phyloP scores from a whole-genome alignment of 2,329 filamentous ascomycete species.

The Colletotrichum musicola region DNA sequence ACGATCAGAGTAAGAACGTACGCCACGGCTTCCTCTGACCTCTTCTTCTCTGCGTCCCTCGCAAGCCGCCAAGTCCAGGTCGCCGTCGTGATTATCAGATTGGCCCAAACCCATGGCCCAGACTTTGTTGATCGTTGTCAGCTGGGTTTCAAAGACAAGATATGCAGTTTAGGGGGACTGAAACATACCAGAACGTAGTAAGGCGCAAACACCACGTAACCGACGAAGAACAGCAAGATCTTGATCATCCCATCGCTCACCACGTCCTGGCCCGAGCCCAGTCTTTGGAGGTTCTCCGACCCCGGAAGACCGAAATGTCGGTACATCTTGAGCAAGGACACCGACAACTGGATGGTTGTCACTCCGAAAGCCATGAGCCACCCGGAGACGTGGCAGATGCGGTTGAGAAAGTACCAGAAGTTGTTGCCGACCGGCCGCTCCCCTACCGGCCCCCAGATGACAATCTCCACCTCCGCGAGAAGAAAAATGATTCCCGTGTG shows the following conservation, averaged over 20 bases:
- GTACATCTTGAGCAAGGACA: background rate
- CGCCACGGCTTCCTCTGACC: too few species aligned
- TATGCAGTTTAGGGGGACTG: background rate
- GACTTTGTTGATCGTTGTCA: background rate
- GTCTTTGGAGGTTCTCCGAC: background rate
- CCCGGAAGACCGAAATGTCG: background rate
- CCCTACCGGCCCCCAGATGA: background rate
- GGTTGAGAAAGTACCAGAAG: background rate
- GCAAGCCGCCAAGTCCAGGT: too few species aligned
- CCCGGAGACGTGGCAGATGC: background rate
- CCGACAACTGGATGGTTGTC: background rate
- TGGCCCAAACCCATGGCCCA: slow-evolving; percentile 7
- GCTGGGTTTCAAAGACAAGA: background rate
- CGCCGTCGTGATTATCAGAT: background rate
- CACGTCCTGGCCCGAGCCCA: background rate
- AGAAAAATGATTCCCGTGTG: background rate
- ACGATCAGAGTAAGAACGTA: too few species aligned
- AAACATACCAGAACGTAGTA: background rate
- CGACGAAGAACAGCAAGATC: slow-evolving; percentile 2
- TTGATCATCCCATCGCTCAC: background rate
- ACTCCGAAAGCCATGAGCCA: background rate
- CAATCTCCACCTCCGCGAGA: background rate
- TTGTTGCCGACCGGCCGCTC: background rate
- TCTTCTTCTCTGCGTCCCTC: too few species aligned
- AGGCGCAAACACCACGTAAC: background rate